Conservation (phyloP, 352 stramenopile genomes). For the Pythium rhizo-oryzae region DNA sequence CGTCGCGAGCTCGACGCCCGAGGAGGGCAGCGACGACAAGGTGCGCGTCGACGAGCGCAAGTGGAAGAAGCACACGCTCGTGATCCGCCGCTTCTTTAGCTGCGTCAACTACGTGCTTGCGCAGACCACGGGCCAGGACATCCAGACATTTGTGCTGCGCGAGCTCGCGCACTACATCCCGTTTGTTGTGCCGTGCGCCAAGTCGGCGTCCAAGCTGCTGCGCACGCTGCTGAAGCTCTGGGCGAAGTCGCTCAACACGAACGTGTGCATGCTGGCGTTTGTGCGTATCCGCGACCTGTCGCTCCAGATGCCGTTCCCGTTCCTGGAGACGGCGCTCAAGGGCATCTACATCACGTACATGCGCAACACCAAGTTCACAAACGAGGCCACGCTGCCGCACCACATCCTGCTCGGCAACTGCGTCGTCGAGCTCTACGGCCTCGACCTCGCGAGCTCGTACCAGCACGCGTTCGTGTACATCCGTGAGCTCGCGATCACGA, state of each 20-base stretch:
- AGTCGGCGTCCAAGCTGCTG: conserved; percentile 67
- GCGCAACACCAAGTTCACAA: conserved; percentile 95
- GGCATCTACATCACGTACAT: conserved; percentile 97
- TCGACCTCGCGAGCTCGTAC: conserved; percentile 97
- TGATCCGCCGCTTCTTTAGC: conserved; percentile 93
- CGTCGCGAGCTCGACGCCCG: conserved; percentile 41
- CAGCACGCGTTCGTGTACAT: conserved; percentile 99
- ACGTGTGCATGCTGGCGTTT: conserved; percentile 93
- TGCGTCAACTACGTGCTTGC: conserved; percentile 92
- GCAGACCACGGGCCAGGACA: conserved; percentile 79
- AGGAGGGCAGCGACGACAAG: conserved; percentile 36
- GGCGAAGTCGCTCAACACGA: conserved; percentile 78
- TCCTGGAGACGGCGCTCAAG: conserved; percentile 96
- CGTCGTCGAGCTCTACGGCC: conserved; percentile 97
- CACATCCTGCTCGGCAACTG: conserved; percentile 96
- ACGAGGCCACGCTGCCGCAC: conserved; percentile 82
- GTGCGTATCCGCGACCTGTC: conserved; percentile 96
- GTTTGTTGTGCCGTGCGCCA: conserved; percentile 65
- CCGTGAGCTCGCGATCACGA: conserved; percentile 97
- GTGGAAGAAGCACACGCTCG: conserved; percentile 77
- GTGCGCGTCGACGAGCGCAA: conserved; percentile 76
- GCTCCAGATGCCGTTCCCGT: conserved; percentile 95
- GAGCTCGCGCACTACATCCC: conserved; percentile 79
- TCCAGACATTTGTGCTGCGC: conserved; percentile 83
- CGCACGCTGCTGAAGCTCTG: conserved; percentile 89